These are phyloP conservation scores for Triticum urartu DNA, from an alignment of 176 grass and related monocot species.

Conservation along the genomic window DNA sequence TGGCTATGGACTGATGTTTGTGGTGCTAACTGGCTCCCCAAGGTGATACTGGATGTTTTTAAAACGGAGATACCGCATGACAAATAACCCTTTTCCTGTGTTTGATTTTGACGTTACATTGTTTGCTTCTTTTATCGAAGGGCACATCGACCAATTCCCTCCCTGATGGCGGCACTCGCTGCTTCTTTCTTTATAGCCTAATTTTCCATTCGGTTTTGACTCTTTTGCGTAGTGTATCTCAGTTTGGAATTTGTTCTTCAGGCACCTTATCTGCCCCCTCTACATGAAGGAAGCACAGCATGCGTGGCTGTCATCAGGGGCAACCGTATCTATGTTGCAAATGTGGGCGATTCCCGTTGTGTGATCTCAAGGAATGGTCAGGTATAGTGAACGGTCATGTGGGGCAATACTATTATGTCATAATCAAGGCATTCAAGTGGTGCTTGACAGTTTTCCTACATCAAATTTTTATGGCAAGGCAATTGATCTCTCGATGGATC, in stretches of 20 bases:
- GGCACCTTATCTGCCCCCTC: neutral
- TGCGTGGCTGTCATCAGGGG: conserved; percentile 9
- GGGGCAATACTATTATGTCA: neutral
- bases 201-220: neutral
- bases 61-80: conserved; percentile 16
- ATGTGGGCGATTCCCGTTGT: conserved; percentile 15
- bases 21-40: neutral
- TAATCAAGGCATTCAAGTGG: neutral
- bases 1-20: conserved; percentile 8
- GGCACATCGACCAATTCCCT: neutral
- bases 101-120: neutral
- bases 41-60: conserved; percentile 23
- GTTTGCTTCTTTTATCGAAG: neutral
- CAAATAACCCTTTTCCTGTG: neutral
- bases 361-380: conserved; percentile 25
- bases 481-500: neutral
- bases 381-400: neutral
- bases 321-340: neutral
- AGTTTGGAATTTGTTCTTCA: neutral
- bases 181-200: neutral
- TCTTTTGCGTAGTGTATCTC: neutral
- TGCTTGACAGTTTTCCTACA: conserved; percentile 14
- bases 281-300: neutral
- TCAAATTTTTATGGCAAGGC: neutral
- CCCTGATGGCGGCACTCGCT: neutral